phyloP scores from a whole-genome alignment of 805 yeast species.

The Candida morakotiae region DNA sequence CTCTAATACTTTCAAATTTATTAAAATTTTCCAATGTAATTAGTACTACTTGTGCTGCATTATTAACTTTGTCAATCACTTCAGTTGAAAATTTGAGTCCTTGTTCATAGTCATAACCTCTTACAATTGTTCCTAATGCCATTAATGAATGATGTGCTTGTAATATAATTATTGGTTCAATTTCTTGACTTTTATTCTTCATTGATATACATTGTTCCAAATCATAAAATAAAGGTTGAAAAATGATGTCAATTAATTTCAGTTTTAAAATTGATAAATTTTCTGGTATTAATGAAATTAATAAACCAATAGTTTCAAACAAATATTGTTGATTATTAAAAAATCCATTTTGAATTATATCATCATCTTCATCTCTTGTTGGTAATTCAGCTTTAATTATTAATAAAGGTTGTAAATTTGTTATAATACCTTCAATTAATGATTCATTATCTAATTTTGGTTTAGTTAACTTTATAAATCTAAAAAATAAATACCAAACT shows the following conservation, averaged over 20 bases:
- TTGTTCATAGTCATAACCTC: conserved; percentile 68
- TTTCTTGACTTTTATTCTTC: not conserved
- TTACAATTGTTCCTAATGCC: conserved; percentile 86
- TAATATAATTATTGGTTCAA: conserved; percentile 42
- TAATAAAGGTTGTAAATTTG: conserved; percentile 59
- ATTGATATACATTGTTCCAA: conserved; percentile 57
- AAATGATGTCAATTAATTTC: conserved; percentile 56
- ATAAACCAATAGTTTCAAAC: conserved; percentile 81
- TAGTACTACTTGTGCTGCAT: conserved; percentile 75
- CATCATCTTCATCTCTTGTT: conserved; percentile 54
- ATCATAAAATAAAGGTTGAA: conserved; percentile 71
- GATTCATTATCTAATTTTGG: conserved; percentile 46
- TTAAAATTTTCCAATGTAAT: conserved; percentile 78
- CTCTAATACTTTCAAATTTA: conserved; percentile 67
- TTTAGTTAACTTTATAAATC: conserved; percentile 75
- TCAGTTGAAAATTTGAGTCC: conserved; percentile 32
- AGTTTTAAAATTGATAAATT: conserved; percentile 25
- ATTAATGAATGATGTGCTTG: conserved; percentile 84
- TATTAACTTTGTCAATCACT: conserved; percentile 44
- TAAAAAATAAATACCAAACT: conserved; percentile 85
- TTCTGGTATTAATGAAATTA: conserved; percentile 47
- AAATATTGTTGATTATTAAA: conserved; percentile 79
- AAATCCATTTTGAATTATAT: conserved; percentile 40
- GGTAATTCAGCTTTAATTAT: conserved; percentile 57
- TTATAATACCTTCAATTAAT: conserved; percentile 52